A percentile compares a stretch with the other conserved stretches of the same genome.
These are phyloP conservation scores for Aspergillus texensis DNA, from an alignment of 2,329 filamentous ascomycete species.

Conservation along the genomic window DNA sequence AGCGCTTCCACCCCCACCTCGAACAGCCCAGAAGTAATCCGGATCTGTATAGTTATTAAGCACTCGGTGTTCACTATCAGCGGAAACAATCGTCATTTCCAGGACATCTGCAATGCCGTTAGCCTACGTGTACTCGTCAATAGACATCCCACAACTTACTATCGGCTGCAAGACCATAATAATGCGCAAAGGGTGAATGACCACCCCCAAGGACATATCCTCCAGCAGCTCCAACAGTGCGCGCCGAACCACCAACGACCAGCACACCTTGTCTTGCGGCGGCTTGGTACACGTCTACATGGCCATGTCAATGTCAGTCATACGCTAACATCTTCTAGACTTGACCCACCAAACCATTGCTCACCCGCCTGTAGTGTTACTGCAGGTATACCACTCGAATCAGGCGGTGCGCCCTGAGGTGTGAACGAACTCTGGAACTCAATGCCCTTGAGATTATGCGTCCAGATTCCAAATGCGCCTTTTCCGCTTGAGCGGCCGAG, in stretches of 20 bases:
- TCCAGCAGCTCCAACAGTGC: constrained; percentile 7
- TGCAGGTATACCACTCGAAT: not conserved
- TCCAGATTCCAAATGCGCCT: constrained; percentile 1
- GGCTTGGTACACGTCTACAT: constrained; percentile 5
- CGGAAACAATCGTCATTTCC: constrained; percentile 3
- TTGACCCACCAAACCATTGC: constrained; percentile 6
- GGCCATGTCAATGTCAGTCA: not conserved
- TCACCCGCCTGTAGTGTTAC: constrained; percentile 5
- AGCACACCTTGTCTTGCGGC: not conserved
- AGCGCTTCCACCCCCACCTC: constrained; percentile 1
- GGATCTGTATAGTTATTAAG: not conserved
- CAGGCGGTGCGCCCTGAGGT: not conserved
- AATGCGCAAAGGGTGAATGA: constrained; percentile 5
- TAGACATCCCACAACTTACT: not conserved
- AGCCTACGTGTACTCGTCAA: fast-evolving
- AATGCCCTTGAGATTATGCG: not conserved
- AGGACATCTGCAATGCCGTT: not conserved
- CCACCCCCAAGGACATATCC: constrained; percentile 6
- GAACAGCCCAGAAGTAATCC: constrained; percentile 4
- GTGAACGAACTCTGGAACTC: constrained; percentile 2
- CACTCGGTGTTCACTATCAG: constrained; percentile 1
- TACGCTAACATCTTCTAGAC: not conserved
- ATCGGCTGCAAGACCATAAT: constrained; percentile 4
- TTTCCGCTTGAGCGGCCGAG: constrained; percentile 5
- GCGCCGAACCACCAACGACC: constrained; percentile 4